Evolutionary conservation across 495 filamentous ascomycete species (phyloP).

Genomic region (Chaetomidium leptoderma): DNA sequence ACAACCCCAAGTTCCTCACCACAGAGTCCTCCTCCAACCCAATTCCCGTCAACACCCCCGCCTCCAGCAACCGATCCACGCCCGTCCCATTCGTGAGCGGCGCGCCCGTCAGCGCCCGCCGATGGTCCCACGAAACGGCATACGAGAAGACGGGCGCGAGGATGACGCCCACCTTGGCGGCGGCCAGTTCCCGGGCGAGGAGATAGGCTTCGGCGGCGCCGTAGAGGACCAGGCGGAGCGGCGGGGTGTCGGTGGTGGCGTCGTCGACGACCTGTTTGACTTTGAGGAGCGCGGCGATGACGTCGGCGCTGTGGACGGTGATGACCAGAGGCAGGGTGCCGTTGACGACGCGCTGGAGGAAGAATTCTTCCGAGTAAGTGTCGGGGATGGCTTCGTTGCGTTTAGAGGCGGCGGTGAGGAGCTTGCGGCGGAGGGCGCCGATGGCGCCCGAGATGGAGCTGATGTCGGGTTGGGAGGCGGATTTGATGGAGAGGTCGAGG

Average conservation of each 20-base stretch:
- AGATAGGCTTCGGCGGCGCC: slow-evolving; percentile 50
- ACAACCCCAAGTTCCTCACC: slow-evolving; percentile 43
- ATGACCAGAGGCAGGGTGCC: slow-evolving; percentile 38
- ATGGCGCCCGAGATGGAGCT: slow-evolving; percentile 40
- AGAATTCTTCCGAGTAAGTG: slow-evolving; percentile 37
- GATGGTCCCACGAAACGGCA: slow-evolving; percentile 44
- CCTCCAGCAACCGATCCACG: slow-evolving; percentile 43
- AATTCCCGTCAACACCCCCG: slow-evolving; percentile 44
- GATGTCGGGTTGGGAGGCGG: slow-evolving; percentile 19
- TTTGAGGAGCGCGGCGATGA: slow-evolving; percentile 39
- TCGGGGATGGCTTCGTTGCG: slow-evolving; percentile 28
- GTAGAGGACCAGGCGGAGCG: slow-evolving; percentile 41
- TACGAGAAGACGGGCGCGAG: slow-evolving; percentile 45
- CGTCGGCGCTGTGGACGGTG: slow-evolving; percentile 44
- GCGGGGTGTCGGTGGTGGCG: slow-evolving; percentile 10
- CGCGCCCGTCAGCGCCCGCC: slow-evolving; percentile 45
- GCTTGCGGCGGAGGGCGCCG: slow-evolving; percentile 38
- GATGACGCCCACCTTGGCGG: slow-evolving; percentile 44
- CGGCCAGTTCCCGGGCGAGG: slow-evolving; percentile 45
- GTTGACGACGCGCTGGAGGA: slow-evolving; percentile 38
- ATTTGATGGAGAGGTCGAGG: slow-evolving; percentile 33
- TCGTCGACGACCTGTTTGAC: slow-evolving; percentile 41
- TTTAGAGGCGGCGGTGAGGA: slow-evolving; percentile 34
- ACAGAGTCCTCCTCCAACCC: slow-evolving; percentile 48
- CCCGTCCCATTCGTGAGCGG: slow-evolving; percentile 51